Percentiles rank a stretch among this genome's conserved stretches.
These are phyloP conservation scores for Aspergillus udagawae DNA, from an alignment of 2,329 filamentous ascomycete genomes.

Conservation along the genomic window DNA sequence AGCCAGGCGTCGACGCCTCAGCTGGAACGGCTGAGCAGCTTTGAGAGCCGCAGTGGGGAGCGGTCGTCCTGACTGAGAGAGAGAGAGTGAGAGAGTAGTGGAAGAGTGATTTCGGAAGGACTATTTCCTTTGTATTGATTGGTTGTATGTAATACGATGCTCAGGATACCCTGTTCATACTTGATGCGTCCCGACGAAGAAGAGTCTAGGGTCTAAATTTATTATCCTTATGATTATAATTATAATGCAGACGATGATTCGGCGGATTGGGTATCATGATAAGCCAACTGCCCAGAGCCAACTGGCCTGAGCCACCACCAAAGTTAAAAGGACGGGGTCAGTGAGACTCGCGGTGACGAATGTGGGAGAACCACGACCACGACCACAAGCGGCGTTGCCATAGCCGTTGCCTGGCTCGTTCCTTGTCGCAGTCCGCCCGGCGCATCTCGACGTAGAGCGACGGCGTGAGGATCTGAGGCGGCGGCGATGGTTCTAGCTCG, in stretches of 20 bases:
- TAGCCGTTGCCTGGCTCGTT: not conserved
- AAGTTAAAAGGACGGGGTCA: not conserved
- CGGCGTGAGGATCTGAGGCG: slow-evolving; percentile 1
- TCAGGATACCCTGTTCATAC: slow-evolving; percentile 23
- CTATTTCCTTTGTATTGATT: slow-evolving; percentile 20
- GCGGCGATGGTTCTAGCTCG: not conserved
- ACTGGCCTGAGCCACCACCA: not conserved
- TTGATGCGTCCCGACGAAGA: not conserved
- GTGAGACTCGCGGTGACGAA: not conserved
- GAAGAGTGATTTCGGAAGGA: slow-evolving; percentile 2
- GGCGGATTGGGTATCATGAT: not conserved
- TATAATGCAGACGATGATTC: not conserved
- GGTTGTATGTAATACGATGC: slow-evolving; percentile 20
- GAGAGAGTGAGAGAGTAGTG: too few species aligned
- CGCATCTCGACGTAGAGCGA: not conserved
- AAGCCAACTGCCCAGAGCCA: not conserved
- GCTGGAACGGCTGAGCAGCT: slow-evolving; percentile 16
- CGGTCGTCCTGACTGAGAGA: slow-evolving; percentile 4
- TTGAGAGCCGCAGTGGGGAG: slow-evolving; percentile 10
- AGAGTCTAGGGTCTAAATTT: not conserved
- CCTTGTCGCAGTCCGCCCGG: not conserved
- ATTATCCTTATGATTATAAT: not conserved
- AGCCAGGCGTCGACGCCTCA: slow-evolving; percentile 28
- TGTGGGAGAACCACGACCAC: not conserved
- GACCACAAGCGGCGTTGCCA: not conserved